A percentile compares a stretch with the other conserved stretches of the same genome.
Evolutionary conservation across 495 filamentous ascomycete species (phyloP).

Genomic region (Penicillium egyptiacum): DNA sequence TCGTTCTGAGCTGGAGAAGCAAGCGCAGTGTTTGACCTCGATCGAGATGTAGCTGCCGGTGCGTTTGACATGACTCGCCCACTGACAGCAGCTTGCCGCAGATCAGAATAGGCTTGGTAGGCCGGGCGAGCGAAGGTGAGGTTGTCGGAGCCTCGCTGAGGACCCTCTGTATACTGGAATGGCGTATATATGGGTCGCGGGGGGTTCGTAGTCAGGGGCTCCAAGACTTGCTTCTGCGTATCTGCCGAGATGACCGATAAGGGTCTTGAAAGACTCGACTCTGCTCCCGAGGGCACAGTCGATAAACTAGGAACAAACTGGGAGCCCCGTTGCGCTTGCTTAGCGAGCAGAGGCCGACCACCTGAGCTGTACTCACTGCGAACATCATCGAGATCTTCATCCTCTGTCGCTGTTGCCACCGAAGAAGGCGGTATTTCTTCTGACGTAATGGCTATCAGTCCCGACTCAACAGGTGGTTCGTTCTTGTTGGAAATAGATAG

Average conservation of each 20-base stretch:
- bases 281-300: constrained; percentile 10
- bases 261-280: constrained; percentile 16
- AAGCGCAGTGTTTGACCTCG: constrained; percentile 19
- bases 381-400: constrained; percentile 25
- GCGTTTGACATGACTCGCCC: constrained; percentile 46
- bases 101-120: constrained; percentile 48
- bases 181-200: constrained; percentile 50
- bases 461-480: constrained; percentile 32
- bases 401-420: constrained; percentile 18
- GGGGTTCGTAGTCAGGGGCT: constrained; percentile 40
- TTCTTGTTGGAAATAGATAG: constrained; percentile 16
- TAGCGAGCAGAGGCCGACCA: constrained; percentile 45
- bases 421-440: constrained; percentile 21
- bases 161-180: constrained; percentile 49
- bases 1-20: constrained; percentile 25
- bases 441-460: constrained; percentile 37
- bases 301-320: constrained; percentile 20
- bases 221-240: constrained; percentile 23
- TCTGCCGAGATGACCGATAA: constrained; percentile 29
- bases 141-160: constrained; percentile 46
- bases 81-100: constrained; percentile 46
- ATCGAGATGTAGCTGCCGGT: constrained; percentile 18
- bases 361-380: constrained; percentile 47
- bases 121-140: constrained; percentile 41
- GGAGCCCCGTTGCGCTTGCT: constrained; percentile 15